These are phyloP conservation scores for Mortierella sp. DNA, from an alignment of 371 early-diverging fungal genomes.

Conservation along the genomic window DNA sequence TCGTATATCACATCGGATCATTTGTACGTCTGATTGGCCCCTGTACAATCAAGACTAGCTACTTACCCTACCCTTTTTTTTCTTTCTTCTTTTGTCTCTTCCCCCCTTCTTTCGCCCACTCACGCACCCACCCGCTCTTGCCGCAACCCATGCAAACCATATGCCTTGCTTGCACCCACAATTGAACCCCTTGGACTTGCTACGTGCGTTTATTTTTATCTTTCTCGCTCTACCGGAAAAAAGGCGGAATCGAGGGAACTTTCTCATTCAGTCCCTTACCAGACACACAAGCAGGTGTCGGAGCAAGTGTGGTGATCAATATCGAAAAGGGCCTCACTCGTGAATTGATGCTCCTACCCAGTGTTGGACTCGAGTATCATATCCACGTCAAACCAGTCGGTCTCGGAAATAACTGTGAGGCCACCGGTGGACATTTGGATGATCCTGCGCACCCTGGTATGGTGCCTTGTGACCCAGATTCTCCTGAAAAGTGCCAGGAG, in stretches of 20 bases:
- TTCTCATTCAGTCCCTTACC: constrained; percentile 28
- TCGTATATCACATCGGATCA: no score
- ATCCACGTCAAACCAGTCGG: constrained; percentile 47
- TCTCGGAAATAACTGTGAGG: constrained; percentile 32
- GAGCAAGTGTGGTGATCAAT: constrained; percentile 28
- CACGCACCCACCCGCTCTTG: no score
- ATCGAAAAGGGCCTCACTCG: constrained; percentile 22
- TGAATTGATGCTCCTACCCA: constrained; percentile 4
- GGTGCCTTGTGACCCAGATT: constrained; percentile 22
- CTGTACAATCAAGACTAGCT: no score
- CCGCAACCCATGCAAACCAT: no score
- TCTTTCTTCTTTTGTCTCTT: no score
- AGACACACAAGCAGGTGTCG: not conserved
- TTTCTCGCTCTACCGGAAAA: not conserved
- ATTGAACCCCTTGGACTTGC: not conserved
- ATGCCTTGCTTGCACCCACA: not conserved
- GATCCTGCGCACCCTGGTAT: constrained; percentile 16
- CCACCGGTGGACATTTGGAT: constrained; percentile 41
- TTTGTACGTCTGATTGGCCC: no score
- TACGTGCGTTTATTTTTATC: not conserved
- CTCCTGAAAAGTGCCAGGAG: constrained; percentile 36
- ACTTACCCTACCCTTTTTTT: no score
- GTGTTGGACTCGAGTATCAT: constrained; percentile 42
- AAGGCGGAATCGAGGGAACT: constrained; percentile 25
- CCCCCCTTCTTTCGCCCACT: no score